Percentiles rank a stretch among this genome's conserved stretches.
Conservation (phyloP, 257 asterid species). For the Avicennia marina region DNA sequence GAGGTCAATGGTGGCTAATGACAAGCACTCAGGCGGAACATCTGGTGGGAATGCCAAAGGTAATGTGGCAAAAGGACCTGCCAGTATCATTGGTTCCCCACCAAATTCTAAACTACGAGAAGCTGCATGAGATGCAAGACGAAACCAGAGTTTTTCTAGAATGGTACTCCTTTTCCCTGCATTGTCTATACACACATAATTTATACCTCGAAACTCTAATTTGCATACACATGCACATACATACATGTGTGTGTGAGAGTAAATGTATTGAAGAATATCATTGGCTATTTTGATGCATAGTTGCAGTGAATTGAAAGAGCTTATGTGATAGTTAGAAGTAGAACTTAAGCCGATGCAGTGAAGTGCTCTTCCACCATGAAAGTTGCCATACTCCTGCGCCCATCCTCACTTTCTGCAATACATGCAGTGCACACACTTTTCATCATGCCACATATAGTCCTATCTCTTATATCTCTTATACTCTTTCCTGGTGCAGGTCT, state of each 20-base stretch:
- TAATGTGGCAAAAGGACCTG: slow-evolving; percentile 59
- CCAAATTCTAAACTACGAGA: slow-evolving; percentile 61
- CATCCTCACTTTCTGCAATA: no score
- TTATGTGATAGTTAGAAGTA: background rate
- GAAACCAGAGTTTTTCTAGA: background rate
- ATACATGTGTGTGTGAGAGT: background rate
- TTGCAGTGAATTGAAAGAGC: background rate
- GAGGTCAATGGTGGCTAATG: slow-evolving; percentile 48
- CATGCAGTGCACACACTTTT: no score
- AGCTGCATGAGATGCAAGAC: slow-evolving; percentile 34
- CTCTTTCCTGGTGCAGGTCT: slow-evolving; percentile 20
- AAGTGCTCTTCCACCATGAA: background rate
- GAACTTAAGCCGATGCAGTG: background rate
- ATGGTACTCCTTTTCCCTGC: no score
- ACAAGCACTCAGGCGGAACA: slow-evolving; percentile 54
- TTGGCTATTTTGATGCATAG: background rate
- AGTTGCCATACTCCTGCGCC: no score
- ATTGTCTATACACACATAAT: no score
- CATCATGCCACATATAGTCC: background rate
- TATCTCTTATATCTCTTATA: background rate
- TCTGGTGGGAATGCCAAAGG: slow-evolving; percentile 62
- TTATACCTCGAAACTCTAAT: no score
- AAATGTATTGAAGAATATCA: background rate
- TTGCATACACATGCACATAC: no score
- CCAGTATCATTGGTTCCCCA: slow-evolving; percentile 53